These are phyloP conservation scores for Diaporthe sp. DNA, from an alignment of 2,329 filamentous ascomycete species.

Conservation along the genomic window DNA sequence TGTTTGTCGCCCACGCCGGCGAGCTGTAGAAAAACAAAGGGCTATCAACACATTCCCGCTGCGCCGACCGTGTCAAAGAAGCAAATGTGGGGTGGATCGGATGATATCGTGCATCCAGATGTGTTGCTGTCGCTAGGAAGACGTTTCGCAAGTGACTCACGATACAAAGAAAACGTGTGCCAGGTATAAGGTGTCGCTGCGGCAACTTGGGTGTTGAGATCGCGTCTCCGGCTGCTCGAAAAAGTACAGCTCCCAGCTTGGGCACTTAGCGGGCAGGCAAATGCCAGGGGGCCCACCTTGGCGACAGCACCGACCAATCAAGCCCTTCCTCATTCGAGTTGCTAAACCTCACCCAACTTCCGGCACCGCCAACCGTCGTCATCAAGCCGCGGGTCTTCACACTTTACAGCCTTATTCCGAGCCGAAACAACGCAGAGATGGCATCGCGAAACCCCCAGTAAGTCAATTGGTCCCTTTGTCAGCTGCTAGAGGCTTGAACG, in stretches of 20 bases:
- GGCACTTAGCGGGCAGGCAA: conserved; percentile 13
- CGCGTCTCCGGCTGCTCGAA: conserved; percentile 27
- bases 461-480: conserved; percentile 39
- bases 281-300: neutral
- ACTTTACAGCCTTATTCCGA: conserved; percentile 36
- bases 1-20: neutral
- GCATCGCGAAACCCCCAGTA: conserved; percentile 70
- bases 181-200: conserved; percentile 7
- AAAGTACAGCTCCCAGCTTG: conserved; percentile 24
- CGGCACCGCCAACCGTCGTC: neutral
- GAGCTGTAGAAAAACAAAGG: conserved; percentile 32
- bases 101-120: neutral
- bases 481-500: neutral
- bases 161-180: neutral
- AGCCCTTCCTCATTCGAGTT: conserved; percentile 19
- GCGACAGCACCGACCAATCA: conserved; percentile 7
- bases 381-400: conserved; percentile 6
- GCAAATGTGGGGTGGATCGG: neutral
- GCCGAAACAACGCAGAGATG: conserved; percentile 61
- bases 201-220: conserved; percentile 5
- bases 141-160: neutral
- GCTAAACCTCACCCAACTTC: conserved; percentile 24
- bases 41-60: conserved; percentile 32
- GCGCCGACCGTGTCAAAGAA: neutral
- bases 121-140: neutral